A percentile compares a stretch with the other conserved stretches of the same genome.
Conservation (phyloP, 345 rosid species). For the Sonneratia caseolaris region DNA sequence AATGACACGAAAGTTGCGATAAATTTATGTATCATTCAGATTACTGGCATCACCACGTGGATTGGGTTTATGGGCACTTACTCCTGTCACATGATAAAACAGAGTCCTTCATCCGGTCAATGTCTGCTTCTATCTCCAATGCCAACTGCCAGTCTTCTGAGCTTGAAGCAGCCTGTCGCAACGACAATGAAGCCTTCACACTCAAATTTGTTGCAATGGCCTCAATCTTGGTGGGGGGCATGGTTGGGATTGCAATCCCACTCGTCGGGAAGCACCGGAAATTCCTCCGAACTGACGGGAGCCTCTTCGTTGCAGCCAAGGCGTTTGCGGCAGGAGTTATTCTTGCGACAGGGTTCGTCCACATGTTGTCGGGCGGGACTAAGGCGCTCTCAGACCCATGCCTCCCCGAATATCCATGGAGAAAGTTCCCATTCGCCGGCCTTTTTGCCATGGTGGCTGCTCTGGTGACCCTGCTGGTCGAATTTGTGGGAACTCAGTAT, state of each 20-base stretch:
- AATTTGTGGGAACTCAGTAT: constrained; percentile 78
- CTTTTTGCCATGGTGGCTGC: constrained; percentile 85
- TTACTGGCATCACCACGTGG: no score
- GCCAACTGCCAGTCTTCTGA: constrained; percentile 32
- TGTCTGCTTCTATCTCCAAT: constrained; percentile 25
- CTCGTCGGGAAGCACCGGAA: constrained; percentile 55
- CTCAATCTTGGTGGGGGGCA: constrained; percentile 58
- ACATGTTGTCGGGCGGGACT: constrained; percentile 64
- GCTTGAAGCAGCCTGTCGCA: constrained; percentile 39
- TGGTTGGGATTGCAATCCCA: constrained; percentile 58
- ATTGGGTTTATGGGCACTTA: not conserved
- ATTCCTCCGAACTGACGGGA: constrained; percentile 48
- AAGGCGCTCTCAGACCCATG: constrained; percentile 54
- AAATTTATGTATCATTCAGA: not conserved
- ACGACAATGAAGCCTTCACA: constrained; percentile 42
- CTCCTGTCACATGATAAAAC: constrained; percentile 1
- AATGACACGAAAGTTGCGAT: not conserved
- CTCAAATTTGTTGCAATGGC: constrained; percentile 68
- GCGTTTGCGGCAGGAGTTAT: constrained; percentile 93
- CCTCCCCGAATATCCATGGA: constrained; percentile 67
- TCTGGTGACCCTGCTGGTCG: constrained; percentile 59
- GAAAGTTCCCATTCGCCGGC: constrained; percentile 69
- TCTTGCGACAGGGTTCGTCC: constrained; percentile 91
- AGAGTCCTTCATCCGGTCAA: constrained; percentile 28
- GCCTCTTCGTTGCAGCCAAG: constrained; percentile 67